Conservation (phyloP, 306 rosid species). For the Vigna nakashimae region DNA sequence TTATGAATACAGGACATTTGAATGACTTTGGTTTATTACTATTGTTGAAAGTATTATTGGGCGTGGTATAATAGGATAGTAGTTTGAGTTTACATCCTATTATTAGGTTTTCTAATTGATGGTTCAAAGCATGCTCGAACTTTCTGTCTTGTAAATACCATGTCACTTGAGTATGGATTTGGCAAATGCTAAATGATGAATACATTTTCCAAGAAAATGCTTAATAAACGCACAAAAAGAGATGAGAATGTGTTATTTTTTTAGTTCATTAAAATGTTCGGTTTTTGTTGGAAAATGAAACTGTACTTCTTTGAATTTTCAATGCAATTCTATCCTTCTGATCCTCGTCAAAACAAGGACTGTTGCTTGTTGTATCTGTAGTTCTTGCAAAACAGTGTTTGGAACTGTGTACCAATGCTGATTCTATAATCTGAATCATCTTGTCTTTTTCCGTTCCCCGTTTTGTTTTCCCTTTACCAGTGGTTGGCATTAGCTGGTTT, state of each 20-base stretch:
- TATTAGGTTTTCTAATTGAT: background rate
- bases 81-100: background rate
- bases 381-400: background rate
- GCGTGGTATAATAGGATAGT: background rate
- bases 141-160: background rate
- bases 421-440: background rate
- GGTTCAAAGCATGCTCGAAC: background rate
- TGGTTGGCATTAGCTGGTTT: constrained; percentile 8
- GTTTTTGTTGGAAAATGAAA: background rate
- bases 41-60: background rate
- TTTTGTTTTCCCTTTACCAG: background rate
- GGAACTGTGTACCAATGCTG: background rate
- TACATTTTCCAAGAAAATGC: too few species aligned
- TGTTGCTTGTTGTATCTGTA: background rate
- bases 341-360: background rate
- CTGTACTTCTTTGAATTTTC: too few species aligned
- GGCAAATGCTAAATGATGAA: background rate
- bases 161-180: background rate
- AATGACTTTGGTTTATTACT: background rate
- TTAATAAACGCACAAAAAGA: background rate
- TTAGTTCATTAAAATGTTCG: background rate
- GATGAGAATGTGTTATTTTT: background rate
- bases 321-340: background rate
- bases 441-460: background rate
- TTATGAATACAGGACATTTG: constrained; percentile 14